Conservation (phyloP, 441 rosid species). For the Pelargonium citronellum region DNA sequence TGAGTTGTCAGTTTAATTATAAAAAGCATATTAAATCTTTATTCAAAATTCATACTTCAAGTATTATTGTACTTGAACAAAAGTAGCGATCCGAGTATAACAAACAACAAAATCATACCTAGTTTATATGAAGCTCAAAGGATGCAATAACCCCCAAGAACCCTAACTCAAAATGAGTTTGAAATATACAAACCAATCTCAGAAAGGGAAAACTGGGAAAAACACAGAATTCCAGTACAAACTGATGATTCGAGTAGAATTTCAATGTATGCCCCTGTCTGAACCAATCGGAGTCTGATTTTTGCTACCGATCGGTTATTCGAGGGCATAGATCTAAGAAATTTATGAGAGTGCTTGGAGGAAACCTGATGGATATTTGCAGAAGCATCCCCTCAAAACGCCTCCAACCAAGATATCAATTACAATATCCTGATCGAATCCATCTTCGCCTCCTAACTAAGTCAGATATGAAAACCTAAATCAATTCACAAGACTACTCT, state of each 20-base stretch:
- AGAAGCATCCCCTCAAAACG: neutral
- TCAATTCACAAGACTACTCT: neutral
- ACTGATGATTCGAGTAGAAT: too few relatives aligned
- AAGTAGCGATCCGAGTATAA: too few relatives aligned
- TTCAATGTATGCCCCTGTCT: neutral
- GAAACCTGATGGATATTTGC: neutral
- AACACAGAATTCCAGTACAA: too few relatives aligned
- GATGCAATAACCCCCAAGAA: too few relatives aligned
- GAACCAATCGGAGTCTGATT: neutral
- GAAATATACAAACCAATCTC: too few relatives aligned
- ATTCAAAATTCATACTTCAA: too few relatives aligned
- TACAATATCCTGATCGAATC: neutral
- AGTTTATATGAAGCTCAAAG: too few relatives aligned
- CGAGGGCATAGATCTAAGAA: neutral
- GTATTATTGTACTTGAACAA: too few relatives aligned
- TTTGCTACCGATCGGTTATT: neutral
- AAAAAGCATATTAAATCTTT: too few relatives aligned
- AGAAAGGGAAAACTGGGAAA: neutral
- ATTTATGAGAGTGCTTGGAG: neutral
- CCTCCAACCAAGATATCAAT: neutral
- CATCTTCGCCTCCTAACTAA: neutral
- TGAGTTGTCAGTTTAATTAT: too few relatives aligned
- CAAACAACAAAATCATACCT: too few relatives aligned
- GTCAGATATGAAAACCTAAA: neutral
- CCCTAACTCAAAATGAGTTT: too few relatives aligned